Conservation (phyloP, 2,329 filamentous ascomycete genomes). For the Stagonosporopsis vannaccii region DNA sequence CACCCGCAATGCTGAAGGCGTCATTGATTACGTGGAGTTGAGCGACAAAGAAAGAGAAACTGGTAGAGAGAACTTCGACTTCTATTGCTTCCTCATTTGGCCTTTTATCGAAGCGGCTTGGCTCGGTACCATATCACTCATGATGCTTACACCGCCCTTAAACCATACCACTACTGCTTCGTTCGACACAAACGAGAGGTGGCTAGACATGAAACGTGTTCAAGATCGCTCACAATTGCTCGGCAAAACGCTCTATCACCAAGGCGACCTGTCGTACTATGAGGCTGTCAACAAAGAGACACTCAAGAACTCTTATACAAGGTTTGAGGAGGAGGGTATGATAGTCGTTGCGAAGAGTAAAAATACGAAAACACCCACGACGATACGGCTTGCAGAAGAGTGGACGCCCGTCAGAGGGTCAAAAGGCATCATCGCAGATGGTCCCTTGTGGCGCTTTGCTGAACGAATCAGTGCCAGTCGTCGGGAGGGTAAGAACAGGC, state of each 20-base stretch:
- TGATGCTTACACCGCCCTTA: slow-evolving; percentile 81
- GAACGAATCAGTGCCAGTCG: slow-evolving; percentile 84
- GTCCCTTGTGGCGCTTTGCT: slow-evolving; percentile 88
- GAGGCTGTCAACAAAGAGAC: slow-evolving; percentile 99
- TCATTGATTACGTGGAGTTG: slow-evolving; percentile 73
- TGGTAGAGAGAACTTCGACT: slow-evolving; percentile 94
- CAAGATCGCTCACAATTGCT: slow-evolving; percentile 83
- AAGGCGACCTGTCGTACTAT: slow-evolving; percentile 96
- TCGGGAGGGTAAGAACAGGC: slow-evolving; percentile 91
- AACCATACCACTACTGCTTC: slow-evolving; percentile 28
- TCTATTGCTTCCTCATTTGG: slow-evolving; percentile 99
- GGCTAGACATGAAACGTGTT: slow-evolving; percentile 79
- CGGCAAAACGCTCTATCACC: slow-evolving; percentile 96
- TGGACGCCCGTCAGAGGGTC: slow-evolving; percentile 72
- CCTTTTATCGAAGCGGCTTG: slow-evolving; percentile 95
- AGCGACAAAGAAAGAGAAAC: slow-evolving; percentile 76
- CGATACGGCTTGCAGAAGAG: slow-evolving; percentile 72
- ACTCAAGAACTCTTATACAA: slow-evolving; percentile 87
- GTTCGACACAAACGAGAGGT: slow-evolving; percentile 60
- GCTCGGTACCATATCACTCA: slow-evolving; percentile 86
- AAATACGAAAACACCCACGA: slow-evolving; percentile 66
- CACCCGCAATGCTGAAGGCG: slow-evolving; percentile 58
- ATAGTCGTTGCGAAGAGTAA: slow-evolving; percentile 73
- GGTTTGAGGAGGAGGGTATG: slow-evolving; percentile 91
- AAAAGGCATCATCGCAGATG: slow-evolving; percentile 69